A percentile compares a stretch with the other conserved stretches of the same genome.
phyloP scores from a whole-genome alignment of 1,284 basidiomycete species.

The Sanghuangporus baumii region DNA sequence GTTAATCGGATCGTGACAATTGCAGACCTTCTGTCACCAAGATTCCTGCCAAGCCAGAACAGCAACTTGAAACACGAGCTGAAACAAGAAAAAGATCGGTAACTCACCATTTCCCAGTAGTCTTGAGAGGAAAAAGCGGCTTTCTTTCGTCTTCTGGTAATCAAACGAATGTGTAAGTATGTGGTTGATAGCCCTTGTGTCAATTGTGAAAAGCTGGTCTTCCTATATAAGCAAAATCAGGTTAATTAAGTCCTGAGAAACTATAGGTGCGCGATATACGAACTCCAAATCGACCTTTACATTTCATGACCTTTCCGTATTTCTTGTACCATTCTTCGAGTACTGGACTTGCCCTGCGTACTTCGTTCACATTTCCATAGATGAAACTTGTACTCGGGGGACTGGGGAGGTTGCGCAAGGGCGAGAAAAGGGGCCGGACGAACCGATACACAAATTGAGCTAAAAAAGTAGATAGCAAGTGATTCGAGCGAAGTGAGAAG shows the following conservation, averaged over 20 bases:
- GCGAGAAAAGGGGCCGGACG: slow-evolving; percentile 25
- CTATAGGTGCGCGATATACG: slow-evolving; percentile 17
- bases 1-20: neutral
- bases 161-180: slow-evolving; percentile 39
- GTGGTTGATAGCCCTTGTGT: slow-evolving; percentile 45
- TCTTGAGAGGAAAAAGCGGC: slow-evolving; percentile 32
- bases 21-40: slow-evolving; percentile 37
- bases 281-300: slow-evolving; percentile 42
- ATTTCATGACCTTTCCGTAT: slow-evolving; percentile 49
- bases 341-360: slow-evolving; percentile 33
- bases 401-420: slow-evolving; percentile 43
- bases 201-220: slow-evolving; percentile 39
- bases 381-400: slow-evolving; percentile 44
- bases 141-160: slow-evolving; percentile 40
- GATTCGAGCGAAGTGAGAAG: neutral
- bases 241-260: neutral
- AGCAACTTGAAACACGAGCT: neutral
- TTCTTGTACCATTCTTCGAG: slow-evolving; percentile 48
- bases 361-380: slow-evolving; percentile 47
- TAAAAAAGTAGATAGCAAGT: neutral
- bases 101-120: slow-evolving; percentile 40
- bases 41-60: slow-evolving; percentile 27
- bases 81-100: neutral
- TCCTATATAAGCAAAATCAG: slow-evolving; percentile 25
- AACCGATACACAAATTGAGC: neutral